Base-by-base conservation (phyloP, 306 rosid species). In the Citrullus amarus region DNA sequence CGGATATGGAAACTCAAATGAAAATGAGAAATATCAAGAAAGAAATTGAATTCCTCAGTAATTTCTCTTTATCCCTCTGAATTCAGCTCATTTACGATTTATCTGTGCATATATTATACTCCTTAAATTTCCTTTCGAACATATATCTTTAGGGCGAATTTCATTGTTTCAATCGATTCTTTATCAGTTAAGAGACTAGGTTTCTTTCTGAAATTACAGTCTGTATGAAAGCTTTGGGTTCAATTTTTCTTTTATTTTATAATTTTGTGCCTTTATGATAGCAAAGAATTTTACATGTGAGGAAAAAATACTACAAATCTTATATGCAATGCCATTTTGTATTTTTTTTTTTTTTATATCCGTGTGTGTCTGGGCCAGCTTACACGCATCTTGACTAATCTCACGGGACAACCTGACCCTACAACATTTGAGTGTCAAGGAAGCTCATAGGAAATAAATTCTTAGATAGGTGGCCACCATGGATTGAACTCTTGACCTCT, bases 11-110 rank as follows among this genome's bases (percentile, higher is more conserved):
- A 1, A 50, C 78, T 41, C 43, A 76, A 4, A 53, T 81, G 78
- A 61, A 81, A 28, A 54, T 66, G 69, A 55, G 43, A 66, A 66
- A 14, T 15, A 81, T 81, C 60, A 66, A 66, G 84, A 76, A 81
- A 61, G 84, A 81, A 34, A 81, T 81, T 43, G 80, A 66, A 20
- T 20, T 41, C 72, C 53, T 77, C 30, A 69, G 80, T 81, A 81
- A 36, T 44, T 79, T 69, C 73, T 36, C 71, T 30, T 56, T 66
- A 32, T 2, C 61, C 41, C 39, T 51, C 22, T 34, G 28, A 60
- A 39, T 72, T 46, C 28, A 8, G 9, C 56, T 58, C 1, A 34
- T 74, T 73, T 25, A 25, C 28, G 28, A 25, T 25, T 25, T 6
- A 10, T 36, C 38, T 73, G 15, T 68, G 32, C 32, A 13, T 44